These are phyloP conservation scores for Sarcodon sp. DNA, from an alignment of 768 basidiomycete species.

Conservation along the genomic window DNA sequence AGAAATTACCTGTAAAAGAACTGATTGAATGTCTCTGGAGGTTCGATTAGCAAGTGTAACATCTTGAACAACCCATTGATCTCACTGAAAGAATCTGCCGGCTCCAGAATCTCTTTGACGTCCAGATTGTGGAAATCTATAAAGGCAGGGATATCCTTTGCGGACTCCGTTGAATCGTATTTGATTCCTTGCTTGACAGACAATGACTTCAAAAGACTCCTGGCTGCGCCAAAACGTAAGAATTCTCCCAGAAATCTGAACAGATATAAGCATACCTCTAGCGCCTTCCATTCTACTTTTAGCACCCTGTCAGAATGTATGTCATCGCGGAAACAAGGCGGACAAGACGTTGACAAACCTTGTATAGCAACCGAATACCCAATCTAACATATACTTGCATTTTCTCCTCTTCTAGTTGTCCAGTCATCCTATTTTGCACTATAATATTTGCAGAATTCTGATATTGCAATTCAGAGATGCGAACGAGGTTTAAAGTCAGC, in stretches of 20 bases:
- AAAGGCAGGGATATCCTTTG: constrained; percentile 73
- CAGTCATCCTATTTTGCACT: constrained; percentile 87
- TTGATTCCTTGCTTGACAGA: constrained; percentile 92
- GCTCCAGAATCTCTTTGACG: constrained; percentile 71
- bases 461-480: not conserved
- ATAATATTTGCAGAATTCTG: constrained; percentile 98
- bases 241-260: not conserved
- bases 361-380: constrained; percentile 88
- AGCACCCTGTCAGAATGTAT: constrained; percentile 40
- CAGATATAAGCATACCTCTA: constrained; percentile 38
- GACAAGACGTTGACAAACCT: constrained; percentile 24
- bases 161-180: constrained; percentile 81
- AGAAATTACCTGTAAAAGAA: constrained; percentile 64
- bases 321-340: not conserved
- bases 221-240: constrained; percentile 29
- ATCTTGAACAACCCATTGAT: not conserved
- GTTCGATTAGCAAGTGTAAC: not conserved
- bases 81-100: constrained; percentile 75
- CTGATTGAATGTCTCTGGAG: constrained; percentile 77
- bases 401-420: constrained; percentile 93
- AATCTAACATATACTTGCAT: constrained; percentile 92
- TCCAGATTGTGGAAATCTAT: constrained; percentile 85
- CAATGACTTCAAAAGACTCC: constrained; percentile 74
- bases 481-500: constrained; percentile 1
- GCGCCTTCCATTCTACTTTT: constrained; percentile 82